phyloP scores from a whole-genome alignment of 1,284 basidiomycete genomes.

The Trametes polyzona region DNA sequence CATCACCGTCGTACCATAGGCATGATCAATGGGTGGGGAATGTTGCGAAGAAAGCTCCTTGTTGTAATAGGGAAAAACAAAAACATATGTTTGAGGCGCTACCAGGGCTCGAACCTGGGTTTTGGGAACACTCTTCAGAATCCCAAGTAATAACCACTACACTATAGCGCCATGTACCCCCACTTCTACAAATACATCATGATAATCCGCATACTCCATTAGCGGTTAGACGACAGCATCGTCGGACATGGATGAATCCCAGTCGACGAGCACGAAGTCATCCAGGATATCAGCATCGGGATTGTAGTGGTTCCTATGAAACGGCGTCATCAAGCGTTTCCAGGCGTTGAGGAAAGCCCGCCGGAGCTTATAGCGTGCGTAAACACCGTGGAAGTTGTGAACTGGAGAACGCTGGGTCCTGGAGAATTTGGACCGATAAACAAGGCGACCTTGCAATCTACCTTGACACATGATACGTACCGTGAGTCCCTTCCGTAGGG shows the following conservation, averaged over 20 bases:
- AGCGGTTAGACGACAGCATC: background rate
- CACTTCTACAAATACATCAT: background rate
- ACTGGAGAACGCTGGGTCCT: background rate
- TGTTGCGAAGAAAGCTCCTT: no score
- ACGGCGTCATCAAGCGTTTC: slow-evolving; percentile 1
- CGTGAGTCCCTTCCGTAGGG: no score
- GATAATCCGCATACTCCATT: background rate
- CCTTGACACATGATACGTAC: no score
- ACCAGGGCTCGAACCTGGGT: slow-evolving; percentile 23
- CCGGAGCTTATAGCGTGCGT: background rate
- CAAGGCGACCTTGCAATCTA: no score
- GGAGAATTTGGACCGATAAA: no score
- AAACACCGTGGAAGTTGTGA: background rate
- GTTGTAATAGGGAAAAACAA: background rate
- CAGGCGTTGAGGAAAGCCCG: slow-evolving; percentile 5
- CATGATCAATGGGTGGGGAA: no score
- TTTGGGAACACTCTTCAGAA: slow-evolving; percentile 21
- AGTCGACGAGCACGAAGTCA: slow-evolving; percentile 13
- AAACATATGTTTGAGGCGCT: background rate
- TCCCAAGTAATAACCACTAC: slow-evolving; percentile 21
- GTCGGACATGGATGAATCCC: background rate
- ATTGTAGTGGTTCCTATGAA: background rate
- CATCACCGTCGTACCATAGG: no score
- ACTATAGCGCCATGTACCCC: slow-evolving; percentile 10
- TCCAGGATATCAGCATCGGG: background rate